Conservation (phyloP, 73 alveolate species). For the Stentor coeruleus region DNA sequence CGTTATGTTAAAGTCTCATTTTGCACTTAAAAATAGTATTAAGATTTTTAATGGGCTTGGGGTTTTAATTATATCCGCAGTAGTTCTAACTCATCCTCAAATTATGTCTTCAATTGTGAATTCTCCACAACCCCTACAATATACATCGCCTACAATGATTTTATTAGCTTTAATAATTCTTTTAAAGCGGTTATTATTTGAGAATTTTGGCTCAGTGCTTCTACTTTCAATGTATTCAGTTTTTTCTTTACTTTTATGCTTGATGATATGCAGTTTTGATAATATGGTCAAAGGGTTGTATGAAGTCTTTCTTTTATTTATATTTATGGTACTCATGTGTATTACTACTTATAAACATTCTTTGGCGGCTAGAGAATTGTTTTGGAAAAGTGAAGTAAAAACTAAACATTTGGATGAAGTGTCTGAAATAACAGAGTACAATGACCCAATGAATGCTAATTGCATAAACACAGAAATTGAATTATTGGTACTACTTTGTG, state of each 20-base stretch:
- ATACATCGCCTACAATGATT: not conserved
- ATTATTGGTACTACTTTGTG: constrained; percentile 5
- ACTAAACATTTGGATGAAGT: not conserved
- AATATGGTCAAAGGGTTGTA: not conserved
- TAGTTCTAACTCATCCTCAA: not conserved
- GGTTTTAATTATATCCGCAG: not conserved
- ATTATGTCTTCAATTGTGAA: not conserved
- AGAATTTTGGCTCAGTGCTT: not conserved
- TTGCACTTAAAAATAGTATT: no score
- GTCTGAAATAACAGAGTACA: not conserved
- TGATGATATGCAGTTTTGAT: not conserved
- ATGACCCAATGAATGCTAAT: not conserved
- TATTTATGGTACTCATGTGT: not conserved
- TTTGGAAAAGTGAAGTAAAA: not conserved
- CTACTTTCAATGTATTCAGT: not conserved
- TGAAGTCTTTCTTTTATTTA: not conserved
- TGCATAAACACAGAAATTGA: constrained; percentile 21
- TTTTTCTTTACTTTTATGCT: not conserved
- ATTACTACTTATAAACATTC: not conserved
- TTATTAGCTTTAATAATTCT: no score
- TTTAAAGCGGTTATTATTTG: not conserved
- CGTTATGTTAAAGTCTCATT: not conserved
- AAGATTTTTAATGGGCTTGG: not conserved
- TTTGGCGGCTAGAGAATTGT: not conserved
- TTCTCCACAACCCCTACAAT: not conserved